phyloP scores from a whole-genome alignment of 768 basidiomycete genomes.

The Psilocybe sp. region DNA sequence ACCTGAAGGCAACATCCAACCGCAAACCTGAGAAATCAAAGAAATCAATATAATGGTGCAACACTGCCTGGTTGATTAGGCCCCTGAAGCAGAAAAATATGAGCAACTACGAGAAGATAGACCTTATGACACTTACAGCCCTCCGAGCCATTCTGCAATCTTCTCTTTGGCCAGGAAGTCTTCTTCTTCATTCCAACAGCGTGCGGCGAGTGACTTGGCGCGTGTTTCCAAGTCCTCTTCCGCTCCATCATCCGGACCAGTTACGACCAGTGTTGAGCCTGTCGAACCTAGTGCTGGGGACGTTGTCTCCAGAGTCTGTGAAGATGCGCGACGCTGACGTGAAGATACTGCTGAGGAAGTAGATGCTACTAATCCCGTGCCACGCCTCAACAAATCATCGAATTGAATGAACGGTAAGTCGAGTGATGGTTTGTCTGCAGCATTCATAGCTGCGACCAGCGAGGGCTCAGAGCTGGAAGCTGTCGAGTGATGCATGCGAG shows the following conservation, averaged over 20 bases:
- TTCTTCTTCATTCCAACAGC: conserved; percentile 87
- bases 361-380: conserved; percentile 14
- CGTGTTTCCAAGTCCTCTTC: conserved; percentile 53
- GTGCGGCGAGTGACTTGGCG: conserved; percentile 70
- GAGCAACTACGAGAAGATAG: conserved; percentile 4
- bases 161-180: conserved; percentile 83
- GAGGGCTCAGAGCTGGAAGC: conserved; percentile 87
- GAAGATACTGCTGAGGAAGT: conserved; percentile 16
- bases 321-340: conserved; percentile 30
- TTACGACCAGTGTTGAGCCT: conserved; percentile 35
- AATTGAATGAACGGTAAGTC: conserved; percentile 1
- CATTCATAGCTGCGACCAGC: conserved; percentile 54
- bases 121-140: conserved; percentile 60
- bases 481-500: conserved; percentile 65
- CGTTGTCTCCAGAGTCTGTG: conserved; percentile 38
- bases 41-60: conserved; percentile 80
- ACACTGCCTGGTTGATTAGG: conserved; percentile 67
- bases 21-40: conserved; percentile 86
- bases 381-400: conserved; percentile 1
- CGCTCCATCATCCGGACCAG: conserved; percentile 38
- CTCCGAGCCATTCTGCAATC: conserved; percentile 95
- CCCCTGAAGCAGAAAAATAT: conserved; percentile 42
- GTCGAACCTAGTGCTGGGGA: conserved; percentile 49
- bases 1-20: conserved; percentile 91
- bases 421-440: conserved; percentile 17